phyloP scores from a whole-genome alignment of 495 filamentous ascomycete species.

The Neurospora tetrasperma region DNA sequence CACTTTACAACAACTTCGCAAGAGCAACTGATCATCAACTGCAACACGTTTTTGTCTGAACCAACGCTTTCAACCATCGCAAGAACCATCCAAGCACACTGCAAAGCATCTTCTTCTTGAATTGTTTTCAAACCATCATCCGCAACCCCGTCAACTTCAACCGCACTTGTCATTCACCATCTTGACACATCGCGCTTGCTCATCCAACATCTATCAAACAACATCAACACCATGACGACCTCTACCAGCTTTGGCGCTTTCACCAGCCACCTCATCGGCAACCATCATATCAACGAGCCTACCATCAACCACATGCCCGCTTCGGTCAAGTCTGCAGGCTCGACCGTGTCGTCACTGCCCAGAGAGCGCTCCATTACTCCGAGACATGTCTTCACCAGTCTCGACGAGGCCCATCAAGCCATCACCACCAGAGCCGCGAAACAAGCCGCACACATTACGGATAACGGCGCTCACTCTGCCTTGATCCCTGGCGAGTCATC shows the following conservation, averaged over 20 bases:
- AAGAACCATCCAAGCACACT: background rate
- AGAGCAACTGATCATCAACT: background rate
- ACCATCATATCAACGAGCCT: background rate
- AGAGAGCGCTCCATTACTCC: constrained; percentile 10
- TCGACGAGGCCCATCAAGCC: constrained; percentile 18
- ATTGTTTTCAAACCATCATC: background rate
- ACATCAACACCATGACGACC: background rate
- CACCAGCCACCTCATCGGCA: background rate
- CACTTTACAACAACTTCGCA: background rate
- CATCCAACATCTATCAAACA: background rate
- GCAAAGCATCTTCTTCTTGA: background rate
- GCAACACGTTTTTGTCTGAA: background rate
- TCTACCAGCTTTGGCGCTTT: background rate
- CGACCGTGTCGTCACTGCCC: background rate
- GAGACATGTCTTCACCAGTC: constrained; percentile 15
- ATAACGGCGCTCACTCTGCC: background rate
- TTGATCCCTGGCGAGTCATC: background rate
- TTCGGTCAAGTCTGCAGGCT: background rate
- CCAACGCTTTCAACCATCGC: background rate
- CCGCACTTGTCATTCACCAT: background rate
- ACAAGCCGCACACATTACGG: background rate
- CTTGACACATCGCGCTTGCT: background rate
- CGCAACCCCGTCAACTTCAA: background rate
- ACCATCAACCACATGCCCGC: background rate
- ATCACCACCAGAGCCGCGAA: constrained; percentile 15